Base-by-base conservation (phyloP, 1,284 basidiomycete genomes). In the Ceratorhiza oryzae-sativae region DNA sequence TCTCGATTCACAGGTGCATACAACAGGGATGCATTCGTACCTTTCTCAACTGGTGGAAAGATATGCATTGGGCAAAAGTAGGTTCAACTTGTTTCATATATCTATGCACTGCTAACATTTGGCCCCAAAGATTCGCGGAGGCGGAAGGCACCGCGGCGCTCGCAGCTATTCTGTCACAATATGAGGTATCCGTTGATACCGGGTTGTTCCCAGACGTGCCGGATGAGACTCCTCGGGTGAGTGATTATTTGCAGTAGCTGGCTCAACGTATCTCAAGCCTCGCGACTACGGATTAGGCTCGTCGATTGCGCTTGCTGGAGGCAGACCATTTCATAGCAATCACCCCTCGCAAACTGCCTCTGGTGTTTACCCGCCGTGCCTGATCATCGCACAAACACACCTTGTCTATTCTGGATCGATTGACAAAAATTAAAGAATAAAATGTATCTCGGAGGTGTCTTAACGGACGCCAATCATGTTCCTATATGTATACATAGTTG, bases 21-120 rank as follows among this genome's bases (percentile, higher is more conserved):
- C n/a, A 59, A 73, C 30, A 15, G 36, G n/a, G 59, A 61, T 5
- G 49, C 72, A 6, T 73, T 73, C 42, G 53, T 73, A 25, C 58
- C 72, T 6, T 73, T 71, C 58, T 71, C 67, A 12, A 39, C 68
- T 27, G 72, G 72, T 6, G 42, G 67, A n/a, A 67, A 65, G 9
- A 42, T 48, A 8, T 73, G 72, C 46, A 25, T 62, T n/a, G 59
- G 59, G 5, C 59, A 48, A 39, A 62, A 48, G 59, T 62, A 45
- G 1, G 59, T 23, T 32, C 4, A 18, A 20, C 59, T 39, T 9
- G 9, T 10, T n/a, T 13, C 3, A 23, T 41, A 12, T 20, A 3
- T 23, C 20, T 5, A n/a, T 3, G 12, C 12, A 45, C 9, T 30
- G 18, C 18, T 39, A 1, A 62, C 18, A 12, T 45, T 23, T 36